Percentiles rank a stretch among this genome's conserved stretches.
phyloP scores from a whole-genome alignment of 2,329 filamentous ascomycete genomes.

The Fusarium sp. region DNA sequence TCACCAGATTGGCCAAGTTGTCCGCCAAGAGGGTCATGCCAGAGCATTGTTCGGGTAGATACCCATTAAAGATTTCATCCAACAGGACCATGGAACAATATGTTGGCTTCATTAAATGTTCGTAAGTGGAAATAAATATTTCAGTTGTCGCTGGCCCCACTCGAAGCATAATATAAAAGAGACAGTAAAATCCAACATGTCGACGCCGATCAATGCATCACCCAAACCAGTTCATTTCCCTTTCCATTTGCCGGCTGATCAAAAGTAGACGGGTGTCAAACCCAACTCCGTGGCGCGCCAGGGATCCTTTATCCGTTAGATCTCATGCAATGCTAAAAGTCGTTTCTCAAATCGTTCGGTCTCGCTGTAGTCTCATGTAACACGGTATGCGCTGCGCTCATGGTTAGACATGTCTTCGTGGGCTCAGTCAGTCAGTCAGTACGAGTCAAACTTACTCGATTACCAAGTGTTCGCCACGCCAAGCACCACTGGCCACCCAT shows the following conservation, averaged over 20 bases:
- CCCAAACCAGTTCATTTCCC: slow-evolving; percentile 22
- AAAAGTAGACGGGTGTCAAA: slow-evolving; percentile 31
- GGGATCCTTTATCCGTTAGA: slow-evolving; percentile 37
- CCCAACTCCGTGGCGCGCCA: slow-evolving; percentile 38
- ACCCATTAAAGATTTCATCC: neutral
- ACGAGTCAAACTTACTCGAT: slow-evolving; percentile 55
- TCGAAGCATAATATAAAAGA: slow-evolving; percentile 15
- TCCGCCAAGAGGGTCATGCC: neutral
- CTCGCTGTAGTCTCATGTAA: slow-evolving; percentile 43
- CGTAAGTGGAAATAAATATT: slow-evolving; percentile 29
- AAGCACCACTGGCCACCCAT: slow-evolving; percentile 62
- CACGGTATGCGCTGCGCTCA: slow-evolving; percentile 49
- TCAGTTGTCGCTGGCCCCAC: slow-evolving; percentile 26
- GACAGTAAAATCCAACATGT: slow-evolving; percentile 8
- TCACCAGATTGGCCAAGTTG: slow-evolving; percentile 5
- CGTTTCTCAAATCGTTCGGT: slow-evolving; percentile 10
- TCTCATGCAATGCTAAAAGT: slow-evolving; percentile 42
- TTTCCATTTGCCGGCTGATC: slow-evolving; percentile 32
- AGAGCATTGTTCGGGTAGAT: neutral
- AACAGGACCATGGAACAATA: slow-evolving; percentile 23
- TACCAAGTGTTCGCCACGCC: slow-evolving; percentile 58
- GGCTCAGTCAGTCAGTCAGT: neutral
- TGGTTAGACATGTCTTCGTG: slow-evolving; percentile 19
- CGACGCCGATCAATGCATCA: slow-evolving; percentile 42
- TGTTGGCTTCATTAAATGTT: slow-evolving; percentile 23